phyloP scores from a whole-genome alignment of 1,284 basidiomycete genomes.

The Tremellales sp. region DNA sequence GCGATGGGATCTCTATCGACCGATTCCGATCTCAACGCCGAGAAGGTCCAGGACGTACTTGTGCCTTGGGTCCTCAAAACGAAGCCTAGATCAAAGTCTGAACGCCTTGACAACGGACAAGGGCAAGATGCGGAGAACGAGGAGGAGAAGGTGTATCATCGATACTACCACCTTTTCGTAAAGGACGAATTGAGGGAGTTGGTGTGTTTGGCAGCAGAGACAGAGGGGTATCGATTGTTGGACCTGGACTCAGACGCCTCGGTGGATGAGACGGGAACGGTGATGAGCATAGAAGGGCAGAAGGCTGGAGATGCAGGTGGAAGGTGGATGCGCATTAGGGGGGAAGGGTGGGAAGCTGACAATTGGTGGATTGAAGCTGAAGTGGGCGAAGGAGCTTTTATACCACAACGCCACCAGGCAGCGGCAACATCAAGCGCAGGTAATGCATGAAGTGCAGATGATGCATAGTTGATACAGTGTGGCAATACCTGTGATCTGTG shows the following conservation, averaged over 20 bases:
- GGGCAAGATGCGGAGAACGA: background rate
- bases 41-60: slow-evolving; percentile 59
- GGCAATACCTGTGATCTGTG: too few relatives aligned
- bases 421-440: too few relatives aligned
- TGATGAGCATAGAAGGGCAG: background rate
- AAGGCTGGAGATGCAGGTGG: background rate
- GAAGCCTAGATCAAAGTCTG: slow-evolving; percentile 11
- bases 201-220: slow-evolving; percentile 59
- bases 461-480: too few relatives aligned
- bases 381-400: slow-evolving; percentile 28
- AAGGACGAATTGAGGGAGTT: slow-evolving; percentile 67
- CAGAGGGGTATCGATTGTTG: slow-evolving; percentile 53
- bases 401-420: too few relatives aligned
- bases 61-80: slow-evolving; percentile 61
- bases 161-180: slow-evolving; percentile 92
- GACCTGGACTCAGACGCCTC: background rate
- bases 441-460: too few relatives aligned
- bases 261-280: slow-evolving; percentile 7
- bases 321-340: slow-evolving; percentile 60
- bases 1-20: slow-evolving; percentile 48
- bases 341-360: slow-evolving; percentile 70
- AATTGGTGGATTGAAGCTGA: slow-evolving; percentile 50
- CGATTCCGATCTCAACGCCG: background rate
- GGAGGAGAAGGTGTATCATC: slow-evolving; percentile 59
- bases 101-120: background rate